phyloP scores from a whole-genome alignment of 164 flowering plant genomes.

The Cinnamomum chago region DNA sequence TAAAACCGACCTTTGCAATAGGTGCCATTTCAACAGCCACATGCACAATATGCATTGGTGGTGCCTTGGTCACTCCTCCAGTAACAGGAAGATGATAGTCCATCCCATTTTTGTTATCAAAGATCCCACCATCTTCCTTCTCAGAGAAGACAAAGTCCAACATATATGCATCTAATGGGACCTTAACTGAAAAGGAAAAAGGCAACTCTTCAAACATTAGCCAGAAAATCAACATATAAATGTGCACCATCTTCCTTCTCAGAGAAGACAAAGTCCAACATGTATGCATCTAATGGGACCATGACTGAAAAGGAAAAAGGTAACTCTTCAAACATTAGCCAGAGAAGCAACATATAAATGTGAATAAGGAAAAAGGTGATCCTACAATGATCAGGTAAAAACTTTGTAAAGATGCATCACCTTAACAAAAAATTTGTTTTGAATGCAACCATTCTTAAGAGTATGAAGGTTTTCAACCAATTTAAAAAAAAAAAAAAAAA shows the following conservation, averaged over 20 bases:
- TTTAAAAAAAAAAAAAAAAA: no score
- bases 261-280: constrained; percentile 97
- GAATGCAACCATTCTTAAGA: not conserved
- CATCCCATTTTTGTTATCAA: constrained; percentile 79
- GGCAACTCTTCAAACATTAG: not conserved
- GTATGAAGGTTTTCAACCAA: no score
- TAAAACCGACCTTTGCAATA: constrained; percentile 75
- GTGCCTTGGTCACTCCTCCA: constrained; percentile 78
- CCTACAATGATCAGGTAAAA: not conserved
- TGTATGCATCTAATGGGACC: constrained; percentile 93
- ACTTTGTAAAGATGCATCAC: not conserved
- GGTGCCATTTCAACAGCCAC: constrained; percentile 99
- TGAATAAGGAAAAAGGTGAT: not conserved
- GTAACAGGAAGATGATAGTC: constrained; percentile 92
- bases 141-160: constrained; percentile 99
- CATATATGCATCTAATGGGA: constrained; percentile 93
- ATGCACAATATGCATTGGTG: constrained; percentile 94
- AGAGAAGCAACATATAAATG: not conserved
- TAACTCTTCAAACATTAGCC: not conserved
- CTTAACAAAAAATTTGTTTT: not conserved
- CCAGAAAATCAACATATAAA: not conserved
- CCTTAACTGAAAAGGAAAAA: constrained; percentile 51
- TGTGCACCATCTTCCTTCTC: constrained; percentile 85
- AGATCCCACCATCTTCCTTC: constrained; percentile 86
- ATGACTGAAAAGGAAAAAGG: constrained; percentile 45